A percentile compares a stretch with the other conserved stretches of the same genome.
phyloP scores from a whole-genome alignment of 257 asterid genomes.

The Ophiorrhiza pumila region DNA sequence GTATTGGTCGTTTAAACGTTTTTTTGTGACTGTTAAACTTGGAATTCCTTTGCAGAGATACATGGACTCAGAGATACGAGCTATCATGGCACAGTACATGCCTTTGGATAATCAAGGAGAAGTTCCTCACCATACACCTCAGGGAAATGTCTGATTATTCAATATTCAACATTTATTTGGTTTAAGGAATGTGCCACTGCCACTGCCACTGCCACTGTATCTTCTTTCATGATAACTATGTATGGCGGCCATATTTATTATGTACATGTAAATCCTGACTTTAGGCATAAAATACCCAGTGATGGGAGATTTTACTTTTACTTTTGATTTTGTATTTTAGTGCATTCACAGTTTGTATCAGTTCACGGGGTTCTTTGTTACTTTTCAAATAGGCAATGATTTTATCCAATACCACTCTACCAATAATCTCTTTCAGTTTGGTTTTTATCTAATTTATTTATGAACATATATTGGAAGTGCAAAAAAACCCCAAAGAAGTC shows the following conservation, averaged over 20 bases:
- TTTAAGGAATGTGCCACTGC: not conserved
- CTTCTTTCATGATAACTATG: too few relatives aligned
- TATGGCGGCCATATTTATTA: not conserved
- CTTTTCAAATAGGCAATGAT: too few relatives aligned
- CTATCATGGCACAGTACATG: constrained; percentile 97
- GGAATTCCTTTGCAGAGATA: constrained; percentile 55
- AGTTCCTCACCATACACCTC: constrained; percentile 46
- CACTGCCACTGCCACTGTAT: not conserved
- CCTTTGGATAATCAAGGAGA: constrained; percentile 91
- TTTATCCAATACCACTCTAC: too few relatives aligned
- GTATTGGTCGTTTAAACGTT: not conserved
- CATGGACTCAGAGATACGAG: constrained; percentile 96
- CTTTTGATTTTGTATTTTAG: too few relatives aligned
- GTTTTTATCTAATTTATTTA: too few relatives aligned
- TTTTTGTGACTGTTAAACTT: not conserved
- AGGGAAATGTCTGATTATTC: constrained; percentile 36
- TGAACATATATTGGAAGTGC: too few relatives aligned
- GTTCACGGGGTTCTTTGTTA: too few relatives aligned
- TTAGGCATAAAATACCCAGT: not conserved
- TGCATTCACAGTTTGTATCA: too few relatives aligned
- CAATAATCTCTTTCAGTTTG: too few relatives aligned
- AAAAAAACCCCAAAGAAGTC: too few relatives aligned
- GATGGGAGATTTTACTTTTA: not conserved
- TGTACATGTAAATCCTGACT: not conserved
- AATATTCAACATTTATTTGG: not conserved